A percentile compares a stretch with the other conserved stretches of the same genome.
These are phyloP conservation scores for Fraxinus americana DNA, from an alignment of 257 asterid species.

Conservation along the genomic window DNA sequence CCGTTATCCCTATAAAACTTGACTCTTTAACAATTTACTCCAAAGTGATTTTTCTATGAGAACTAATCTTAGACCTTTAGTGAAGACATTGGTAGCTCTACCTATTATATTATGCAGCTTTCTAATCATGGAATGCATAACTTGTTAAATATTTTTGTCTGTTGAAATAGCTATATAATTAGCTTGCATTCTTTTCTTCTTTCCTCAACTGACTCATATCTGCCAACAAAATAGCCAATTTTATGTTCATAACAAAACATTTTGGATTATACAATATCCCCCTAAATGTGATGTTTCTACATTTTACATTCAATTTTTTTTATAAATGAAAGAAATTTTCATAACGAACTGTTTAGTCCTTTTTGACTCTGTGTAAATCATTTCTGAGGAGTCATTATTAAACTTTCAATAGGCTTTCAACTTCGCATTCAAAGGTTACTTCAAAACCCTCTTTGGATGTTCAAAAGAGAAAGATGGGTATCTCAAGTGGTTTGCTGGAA, in stretches of 20 bases:
- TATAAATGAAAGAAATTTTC: not conserved
- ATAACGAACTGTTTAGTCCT: not conserved
- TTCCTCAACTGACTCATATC: not conserved
- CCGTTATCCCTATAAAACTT: not conserved
- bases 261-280: not conserved
- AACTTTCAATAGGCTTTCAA: conserved; percentile 72
- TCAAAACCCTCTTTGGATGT: conserved; percentile 64
- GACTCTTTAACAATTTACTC: not conserved
- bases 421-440: conserved; percentile 95
- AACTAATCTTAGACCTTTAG: not conserved
- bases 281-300: no score
- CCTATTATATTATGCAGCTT: not conserved
- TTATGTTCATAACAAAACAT: not conserved
- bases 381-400: conserved; percentile 18
- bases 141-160: not conserved
- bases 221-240: not conserved
- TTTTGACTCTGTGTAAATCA: not conserved
- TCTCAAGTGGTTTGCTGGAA: conserved; percentile 89
- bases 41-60: not conserved
- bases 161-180: not conserved
- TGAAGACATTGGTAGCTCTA: not conserved
- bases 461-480: conserved; percentile 91
- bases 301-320: conserved; percentile 5
- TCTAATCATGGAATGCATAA: not conserved
- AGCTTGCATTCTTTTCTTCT: not conserved